Evolutionary conservation across 495 filamentous ascomycete genomes (phyloP), one percentile per base, ranked within the genome.

Genomic region (Tuber microsphaerosporum): DNA sequence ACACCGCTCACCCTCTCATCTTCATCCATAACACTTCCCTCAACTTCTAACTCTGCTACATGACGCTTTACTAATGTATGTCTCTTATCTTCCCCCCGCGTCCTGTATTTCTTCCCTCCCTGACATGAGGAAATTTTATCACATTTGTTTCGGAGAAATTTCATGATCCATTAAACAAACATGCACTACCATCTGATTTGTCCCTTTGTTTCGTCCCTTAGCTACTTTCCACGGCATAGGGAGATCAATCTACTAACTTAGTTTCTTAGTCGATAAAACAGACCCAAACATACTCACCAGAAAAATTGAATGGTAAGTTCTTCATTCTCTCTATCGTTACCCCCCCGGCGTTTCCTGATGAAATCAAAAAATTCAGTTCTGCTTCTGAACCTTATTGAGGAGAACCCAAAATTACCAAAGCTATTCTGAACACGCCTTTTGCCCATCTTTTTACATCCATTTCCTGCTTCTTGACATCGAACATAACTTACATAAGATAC

Each of bases 81-180:
- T 34, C 6, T 34, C 14, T 16, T 26, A 65, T 34, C 56, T 34
- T 3, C 56, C 56, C 14, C 10, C 14, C 5, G 6, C 14, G 56
- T 34, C 56, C 56, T 65, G 31, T 4, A 34, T 65, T 16, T 26
- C n/a, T 6, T 10, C 31, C 16, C 31, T 19, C 26, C 56, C 26
- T 6, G 56, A 5, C 26, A 65, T 65, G 56, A 65, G 56, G 56
- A 65, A 65, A 65, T 65, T 19, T 19, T 34, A 65, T 65, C 56
- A 65, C 56, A 65, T 65, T 65, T 65, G 56, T 65, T 65, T 65
- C 56, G 56, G 56, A 65, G 56, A 65, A 65, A 65, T 65, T 65
- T 65, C 56, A 65, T 65, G 56, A 65, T 65, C 56, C 56, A 65
- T 65, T 19, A 65, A 65, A 65, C 56, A 65, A 65, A 65, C 56